Percentiles rank a stretch among this genome's conserved stretches.
phyloP scores from a whole-genome alignment of 1,139 yeast genomes.

The Keqinozyma sinolaborantium region DNA sequence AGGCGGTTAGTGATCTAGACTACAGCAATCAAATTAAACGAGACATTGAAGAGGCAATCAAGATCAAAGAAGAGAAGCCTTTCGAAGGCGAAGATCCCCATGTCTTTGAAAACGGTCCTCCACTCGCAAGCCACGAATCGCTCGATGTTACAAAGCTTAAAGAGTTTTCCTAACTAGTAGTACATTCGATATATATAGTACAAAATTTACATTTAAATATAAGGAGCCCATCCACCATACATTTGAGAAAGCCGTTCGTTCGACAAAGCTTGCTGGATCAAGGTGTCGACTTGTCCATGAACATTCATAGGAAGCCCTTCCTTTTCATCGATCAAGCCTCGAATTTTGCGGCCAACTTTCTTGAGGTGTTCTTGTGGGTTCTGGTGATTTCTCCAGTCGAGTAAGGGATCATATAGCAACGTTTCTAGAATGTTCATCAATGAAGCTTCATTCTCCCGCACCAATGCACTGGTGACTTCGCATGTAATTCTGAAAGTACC shows the following conservation, averaged over 20 bases:
- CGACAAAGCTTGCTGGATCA: conserved; percentile 81
- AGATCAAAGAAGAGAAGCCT: too few species aligned
- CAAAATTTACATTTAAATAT: conserved; percentile 16
- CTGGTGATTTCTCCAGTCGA: conserved; percentile 57
- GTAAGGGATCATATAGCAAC: conserved; percentile 86
- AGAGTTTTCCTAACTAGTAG: too few species aligned
- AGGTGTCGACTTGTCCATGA: conserved; percentile 87
- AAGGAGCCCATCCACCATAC: conserved; percentile 97
- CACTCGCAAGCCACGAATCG: too few species aligned
- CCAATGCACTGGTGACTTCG: conserved; percentile 74
- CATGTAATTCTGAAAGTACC: conserved; percentile 84
- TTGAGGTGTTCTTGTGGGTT: conserved; percentile 69
- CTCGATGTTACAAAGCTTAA: too few species aligned
- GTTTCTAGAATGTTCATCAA: conserved; percentile 91
- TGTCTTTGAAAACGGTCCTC: too few species aligned
- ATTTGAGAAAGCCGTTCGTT: conserved; percentile 69
- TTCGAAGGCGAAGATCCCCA: too few species aligned
- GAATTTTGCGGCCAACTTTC: conserved; percentile 71
- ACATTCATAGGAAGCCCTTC: conserved; percentile 88
- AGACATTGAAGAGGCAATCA: too few species aligned
- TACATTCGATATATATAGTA: not conserved
- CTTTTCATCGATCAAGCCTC: conserved; percentile 74
- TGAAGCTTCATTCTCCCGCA: conserved; percentile 81
- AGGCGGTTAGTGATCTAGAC: too few species aligned
- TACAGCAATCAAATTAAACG: too few species aligned